Evolutionary conservation across 2,329 filamentous ascomycete genomes (phyloP), one percentile per base, ranked within the genome.

Genomic region (Venturia oleaginea): DNA sequence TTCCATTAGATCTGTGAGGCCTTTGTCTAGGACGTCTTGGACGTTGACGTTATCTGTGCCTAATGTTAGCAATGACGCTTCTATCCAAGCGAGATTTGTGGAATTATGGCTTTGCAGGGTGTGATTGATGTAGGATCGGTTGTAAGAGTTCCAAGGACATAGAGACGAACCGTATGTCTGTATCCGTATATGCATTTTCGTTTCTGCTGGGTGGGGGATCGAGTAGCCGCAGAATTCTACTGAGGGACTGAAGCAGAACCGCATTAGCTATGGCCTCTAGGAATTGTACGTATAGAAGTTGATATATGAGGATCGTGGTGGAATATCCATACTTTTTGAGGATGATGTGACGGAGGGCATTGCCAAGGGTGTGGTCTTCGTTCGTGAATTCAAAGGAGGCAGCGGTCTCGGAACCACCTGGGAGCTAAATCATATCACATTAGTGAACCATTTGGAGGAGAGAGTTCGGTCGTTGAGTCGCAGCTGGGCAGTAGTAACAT

Each of bases 201-300:
- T 81, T 77, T 99, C 94, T 46, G 92, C 96, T 61, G 94, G 94
- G 77, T 99, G 94, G 37, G 94, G 94, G 67, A 99, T 97, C 8
- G 93, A 91, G 77, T 99, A 99, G 67, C 93, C 94, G 77, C 94
- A 97, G 78, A 99, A 97, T 76, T 99, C 94, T 66, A 99, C 94
- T 68, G 94, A 86, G 37, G 94, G 93, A 76, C 93, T 97, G 68
- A 63, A 62, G 17, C 22, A 11, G 6, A 63, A 15, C 1, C 4
- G 1, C 17, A 48, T 62, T 24, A 65, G 32, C 13, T 27, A 13
- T 17, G 15, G 10, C 22, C 4, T 62, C 27, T 6, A 24, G 5
- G 48, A 1, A 1, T 4, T 22, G 19, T 15, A 34, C 5, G 2
- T 37, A 19, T 13, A n/a, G 38, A 42, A 11, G 8, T 27, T 27